Conservation (phyloP, 306 rosid species). For the Urtica urens region DNA sequence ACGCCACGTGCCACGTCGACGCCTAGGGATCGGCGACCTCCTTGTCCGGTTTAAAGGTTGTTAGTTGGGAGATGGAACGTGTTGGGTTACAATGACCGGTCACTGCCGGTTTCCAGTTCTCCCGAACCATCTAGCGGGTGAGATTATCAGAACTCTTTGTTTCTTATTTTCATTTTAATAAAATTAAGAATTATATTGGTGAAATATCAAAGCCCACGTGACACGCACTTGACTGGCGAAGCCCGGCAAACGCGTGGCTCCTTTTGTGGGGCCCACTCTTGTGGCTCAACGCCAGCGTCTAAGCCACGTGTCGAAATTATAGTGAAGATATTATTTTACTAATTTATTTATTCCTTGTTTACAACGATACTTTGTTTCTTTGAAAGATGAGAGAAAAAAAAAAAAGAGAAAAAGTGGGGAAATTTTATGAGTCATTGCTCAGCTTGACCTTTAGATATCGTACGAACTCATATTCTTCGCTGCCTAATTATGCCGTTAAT, state of each 20-base stretch:
- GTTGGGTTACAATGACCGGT: conserved; percentile 7
- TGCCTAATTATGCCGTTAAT: too few relatives aligned
- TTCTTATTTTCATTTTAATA: background rate
- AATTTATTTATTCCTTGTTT: background rate
- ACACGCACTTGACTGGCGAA: conserved; percentile 45
- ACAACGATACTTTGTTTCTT: too few relatives aligned
- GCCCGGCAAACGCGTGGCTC: conserved; percentile 51
- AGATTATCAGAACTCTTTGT: conserved; percentile 3
- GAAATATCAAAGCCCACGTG: conserved; percentile 39
- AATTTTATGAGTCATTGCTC: too few relatives aligned
- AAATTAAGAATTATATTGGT: background rate
- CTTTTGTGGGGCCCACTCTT: conserved; percentile 35
- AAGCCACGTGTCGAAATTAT: conserved; percentile 40
- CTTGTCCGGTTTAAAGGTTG: conserved; percentile 3
- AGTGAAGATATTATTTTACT: background rate
- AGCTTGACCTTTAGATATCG: too few relatives aligned
- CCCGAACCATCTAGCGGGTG: conserved; percentile 1
- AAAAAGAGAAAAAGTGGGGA: too few relatives aligned
- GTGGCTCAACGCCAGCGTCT: conserved; percentile 20
- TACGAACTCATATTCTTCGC: too few relatives aligned
- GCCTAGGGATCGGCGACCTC: background rate
- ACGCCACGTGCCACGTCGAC: conserved; percentile 27
- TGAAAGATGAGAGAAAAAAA: too few relatives aligned
- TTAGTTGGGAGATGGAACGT: background rate
- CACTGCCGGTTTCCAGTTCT: conserved; percentile 25